phyloP scores from a whole-genome alignment of 352 stramenopile species.

The Phytophthora pluvialis region DNA sequence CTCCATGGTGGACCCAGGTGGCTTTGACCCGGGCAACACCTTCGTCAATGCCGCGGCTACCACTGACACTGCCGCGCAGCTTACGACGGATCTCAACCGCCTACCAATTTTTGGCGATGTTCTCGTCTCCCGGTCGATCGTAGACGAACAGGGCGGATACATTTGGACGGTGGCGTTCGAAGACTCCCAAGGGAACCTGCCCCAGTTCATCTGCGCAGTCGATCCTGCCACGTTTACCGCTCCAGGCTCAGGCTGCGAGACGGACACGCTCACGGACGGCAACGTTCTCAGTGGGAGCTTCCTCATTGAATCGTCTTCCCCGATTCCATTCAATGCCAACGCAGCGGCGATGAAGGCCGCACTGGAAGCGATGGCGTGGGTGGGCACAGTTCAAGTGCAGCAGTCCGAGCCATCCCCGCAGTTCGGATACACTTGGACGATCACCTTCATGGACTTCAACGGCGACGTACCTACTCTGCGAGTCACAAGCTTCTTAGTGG shows the following conservation, averaged over 20 bases:
- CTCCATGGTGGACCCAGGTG: slow-evolving; percentile 52
- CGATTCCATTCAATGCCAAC: slow-evolving; percentile 66
- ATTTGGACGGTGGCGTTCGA: slow-evolving; percentile 83
- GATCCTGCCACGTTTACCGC: slow-evolving; percentile 43
- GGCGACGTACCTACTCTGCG: slow-evolving; percentile 66
- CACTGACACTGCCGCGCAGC: slow-evolving; percentile 44
- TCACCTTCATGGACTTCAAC: slow-evolving; percentile 78
- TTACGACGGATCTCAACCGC: slow-evolving; percentile 55
- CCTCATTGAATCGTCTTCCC: slow-evolving; percentile 62
- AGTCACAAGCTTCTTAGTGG: slow-evolving; percentile 68
- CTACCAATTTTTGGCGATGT: slow-evolving; percentile 72
- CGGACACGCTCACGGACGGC: slow-evolving; percentile 71
- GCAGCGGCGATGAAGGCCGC: slow-evolving; percentile 49
- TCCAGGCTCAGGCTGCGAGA: slow-evolving; percentile 48
- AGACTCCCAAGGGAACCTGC: slow-evolving; percentile 67
- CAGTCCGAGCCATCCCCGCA: slow-evolving; percentile 57
- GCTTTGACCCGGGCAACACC: slow-evolving; percentile 51
- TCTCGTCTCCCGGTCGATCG: slow-evolving; percentile 67
- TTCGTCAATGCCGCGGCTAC: slow-evolving; percentile 58
- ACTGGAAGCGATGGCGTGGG: slow-evolving; percentile 68
- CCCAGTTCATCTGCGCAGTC: slow-evolving; percentile 76
- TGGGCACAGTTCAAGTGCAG: slow-evolving; percentile 66
- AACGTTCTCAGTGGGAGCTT: slow-evolving; percentile 81
- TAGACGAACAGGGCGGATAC: slow-evolving; percentile 71
- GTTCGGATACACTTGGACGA: slow-evolving; percentile 74